Base-by-base conservation (phyloP, 768 basidiomycete species). In the Suillus clintonianus region DNA sequence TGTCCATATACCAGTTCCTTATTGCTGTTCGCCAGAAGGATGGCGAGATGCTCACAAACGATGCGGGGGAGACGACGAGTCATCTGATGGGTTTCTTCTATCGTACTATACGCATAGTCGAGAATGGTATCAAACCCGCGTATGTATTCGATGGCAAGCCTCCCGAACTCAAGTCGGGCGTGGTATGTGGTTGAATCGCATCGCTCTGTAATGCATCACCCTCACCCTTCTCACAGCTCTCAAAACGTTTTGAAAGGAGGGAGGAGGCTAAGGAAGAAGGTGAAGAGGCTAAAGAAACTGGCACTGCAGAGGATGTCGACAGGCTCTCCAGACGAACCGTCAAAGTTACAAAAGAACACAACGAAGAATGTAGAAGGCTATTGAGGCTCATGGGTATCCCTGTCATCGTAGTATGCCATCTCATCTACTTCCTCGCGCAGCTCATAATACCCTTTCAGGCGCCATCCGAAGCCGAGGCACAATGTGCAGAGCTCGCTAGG, bases 41-140 rank as follows among this genome's bases (percentile, higher is more conserved):
- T 74, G 97, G 97, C 22, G 95, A 99, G 77, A 86, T 96, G 83
- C 85, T 99, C 68, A 97, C 91, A 70, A 98, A 98, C 72, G 97
- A 99, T n/a, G 88, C 90, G 0, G 97, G 97, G 19, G 97, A 99
- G 74, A 97, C 95, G 4, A 99, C 97, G 2, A 96, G 95, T 79
- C 97, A 99, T 78, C 82, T 99, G 13, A 98, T 99, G 95, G 97
- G 97, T 0, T 91, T 99, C 76, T 99, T 99, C 80, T 98, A 98
- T 72, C 86, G 96, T 43, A 99, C 97, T 0, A 93, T 99, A 64
- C 86, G 97, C 27, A 99, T 99, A 75, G 96, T 96, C 19, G 97
- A 99, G 78, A 97, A 99, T 68, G 97, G 97, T 4, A 95, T 99
- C 74, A 99, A 99, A 72, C 96, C 97, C 0, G 91, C 91, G 39